These are phyloP conservation scores for Coemansia furcata DNA, from an alignment of 192 early-diverging fungal species.

Conservation along the genomic window DNA sequence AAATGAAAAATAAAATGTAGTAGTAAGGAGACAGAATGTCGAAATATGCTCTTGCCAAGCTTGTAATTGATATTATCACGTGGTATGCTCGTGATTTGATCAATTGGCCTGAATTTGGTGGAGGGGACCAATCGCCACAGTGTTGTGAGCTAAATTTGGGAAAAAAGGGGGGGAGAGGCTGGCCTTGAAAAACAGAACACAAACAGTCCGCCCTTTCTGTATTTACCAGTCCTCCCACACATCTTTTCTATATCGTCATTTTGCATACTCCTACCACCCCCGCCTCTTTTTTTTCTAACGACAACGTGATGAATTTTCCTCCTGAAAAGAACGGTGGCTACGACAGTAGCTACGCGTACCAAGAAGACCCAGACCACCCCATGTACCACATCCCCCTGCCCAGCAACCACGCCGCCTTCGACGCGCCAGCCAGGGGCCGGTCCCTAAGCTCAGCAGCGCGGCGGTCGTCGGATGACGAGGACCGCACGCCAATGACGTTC, in stretches of 20 bases:
- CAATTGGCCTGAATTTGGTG: not conserved
- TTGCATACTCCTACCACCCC: not conserved
- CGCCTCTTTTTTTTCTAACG: not conserved
- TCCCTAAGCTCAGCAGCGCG: slow-evolving; percentile 29
- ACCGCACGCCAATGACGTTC: slow-evolving; percentile 34
- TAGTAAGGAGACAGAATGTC: too few species aligned
- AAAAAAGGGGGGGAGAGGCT: not conserved
- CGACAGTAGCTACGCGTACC: not conserved
- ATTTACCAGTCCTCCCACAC: not conserved
- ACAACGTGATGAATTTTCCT: slow-evolving; percentile 4
- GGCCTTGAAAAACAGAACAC: not conserved
- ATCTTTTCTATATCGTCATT: not conserved
- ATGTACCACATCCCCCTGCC: slow-evolving; percentile 27
- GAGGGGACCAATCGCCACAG: not conserved
- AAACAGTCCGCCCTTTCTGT: not conserved
- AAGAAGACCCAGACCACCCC: not conserved
- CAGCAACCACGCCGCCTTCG: slow-evolving; percentile 11
- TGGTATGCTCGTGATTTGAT: not conserved
- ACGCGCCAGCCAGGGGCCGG: slow-evolving; percentile 19
- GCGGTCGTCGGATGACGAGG: slow-evolving; percentile 38
- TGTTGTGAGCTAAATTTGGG: not conserved
- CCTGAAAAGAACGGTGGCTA: not conserved
- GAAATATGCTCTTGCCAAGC: not conserved
- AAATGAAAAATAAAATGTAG: not conserved
- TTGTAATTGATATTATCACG: not conserved